A percentile compares a stretch with the other conserved stretches of the same genome.
Evolutionary conservation across 768 basidiomycete genomes (phyloP).

Genomic region (Boletus vinaceobasis): DNA sequence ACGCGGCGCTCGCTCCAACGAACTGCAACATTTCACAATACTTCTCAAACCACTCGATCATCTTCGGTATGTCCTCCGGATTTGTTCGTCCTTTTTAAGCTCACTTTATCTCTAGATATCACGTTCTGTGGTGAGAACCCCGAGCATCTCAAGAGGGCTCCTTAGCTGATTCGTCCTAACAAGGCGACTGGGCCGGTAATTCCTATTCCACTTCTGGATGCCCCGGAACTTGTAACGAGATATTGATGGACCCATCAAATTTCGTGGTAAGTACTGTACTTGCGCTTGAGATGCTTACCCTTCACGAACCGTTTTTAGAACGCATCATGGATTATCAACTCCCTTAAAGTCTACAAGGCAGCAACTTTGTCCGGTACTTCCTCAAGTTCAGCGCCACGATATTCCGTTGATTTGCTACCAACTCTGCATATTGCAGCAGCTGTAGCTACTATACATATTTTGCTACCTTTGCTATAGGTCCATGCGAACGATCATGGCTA

Average conservation of each 20-base stretch:
- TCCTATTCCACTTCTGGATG: slow-evolving; percentile 71
- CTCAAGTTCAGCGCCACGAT: slow-evolving; percentile 14
- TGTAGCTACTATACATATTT: slow-evolving; percentile 8
- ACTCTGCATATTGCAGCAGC: slow-evolving; percentile 10
- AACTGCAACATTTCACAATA: slow-evolving; percentile 55
- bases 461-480: slow-evolving; percentile 18
- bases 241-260: slow-evolving; percentile 63
- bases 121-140: slow-evolving; percentile 68
- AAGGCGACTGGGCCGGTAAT: slow-evolving; percentile 84
- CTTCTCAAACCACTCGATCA: slow-evolving; percentile 68
- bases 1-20: slow-evolving; percentile 52
- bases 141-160: not conserved
- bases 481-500: not conserved
- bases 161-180: slow-evolving; percentile 9
- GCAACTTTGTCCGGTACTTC: slow-evolving; percentile 42
- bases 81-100: slow-evolving; percentile 1
- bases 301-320: slow-evolving; percentile 44
- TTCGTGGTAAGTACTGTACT: slow-evolving; percentile 54
- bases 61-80: slow-evolving; percentile 56
- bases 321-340: slow-evolving; percentile 79
- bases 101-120: slow-evolving; percentile 51
- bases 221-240: slow-evolving; percentile 66
- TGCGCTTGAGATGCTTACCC: not conserved
- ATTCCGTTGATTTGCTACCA: slow-evolving; percentile 1
- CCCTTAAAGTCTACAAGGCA: slow-evolving; percentile 69